Evolutionary conservation across 139 green algal genomes (phyloP).

Genomic region (Picochlorum sp.): DNA sequence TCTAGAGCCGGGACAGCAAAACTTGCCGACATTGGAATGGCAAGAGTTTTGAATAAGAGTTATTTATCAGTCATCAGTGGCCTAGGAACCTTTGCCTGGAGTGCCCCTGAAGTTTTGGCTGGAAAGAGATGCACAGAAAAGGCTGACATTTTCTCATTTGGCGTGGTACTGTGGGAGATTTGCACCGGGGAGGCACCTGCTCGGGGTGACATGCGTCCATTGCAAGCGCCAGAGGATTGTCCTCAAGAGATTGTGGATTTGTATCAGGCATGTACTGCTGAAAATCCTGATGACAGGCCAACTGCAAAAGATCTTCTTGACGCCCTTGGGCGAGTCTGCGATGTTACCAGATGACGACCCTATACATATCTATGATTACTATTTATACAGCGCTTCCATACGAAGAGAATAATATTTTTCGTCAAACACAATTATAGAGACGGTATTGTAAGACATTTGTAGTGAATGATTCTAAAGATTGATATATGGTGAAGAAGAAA

Average conservation of each 20-base stretch:
- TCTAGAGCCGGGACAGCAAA: conserved; percentile 23
- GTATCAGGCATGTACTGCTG: conserved; percentile 17
- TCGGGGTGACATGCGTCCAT: conserved; percentile 21
- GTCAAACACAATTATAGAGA: no score
- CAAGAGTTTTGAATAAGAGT: conserved; percentile 32
- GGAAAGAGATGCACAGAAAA: conserved; percentile 23
- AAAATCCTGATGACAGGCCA: conserved; percentile 27
- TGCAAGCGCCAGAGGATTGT: conserved; percentile 29
- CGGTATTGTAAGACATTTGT: no score
- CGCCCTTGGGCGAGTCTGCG: neutral
- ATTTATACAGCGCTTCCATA: no score
- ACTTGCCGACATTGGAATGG: conserved; percentile 33
- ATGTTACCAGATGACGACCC: no score
- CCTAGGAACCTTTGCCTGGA: conserved; percentile 31
- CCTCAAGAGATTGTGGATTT: conserved; percentile 26
- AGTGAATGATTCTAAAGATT: no score
- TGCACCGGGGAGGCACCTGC: conserved; percentile 34
- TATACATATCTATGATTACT: neutral
- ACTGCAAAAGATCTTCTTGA: conserved; percentile 22
- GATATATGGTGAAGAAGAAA: no score
- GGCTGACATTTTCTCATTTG: conserved; percentile 34
- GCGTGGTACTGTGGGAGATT: conserved; percentile 38
- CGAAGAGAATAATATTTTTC: no score
- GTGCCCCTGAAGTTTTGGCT: conserved; percentile 32
- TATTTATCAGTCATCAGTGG: conserved; percentile 24